Evolutionary conservation across 768 basidiomycete genomes (phyloP).

Genomic region (Suillus spraguei): DNA sequence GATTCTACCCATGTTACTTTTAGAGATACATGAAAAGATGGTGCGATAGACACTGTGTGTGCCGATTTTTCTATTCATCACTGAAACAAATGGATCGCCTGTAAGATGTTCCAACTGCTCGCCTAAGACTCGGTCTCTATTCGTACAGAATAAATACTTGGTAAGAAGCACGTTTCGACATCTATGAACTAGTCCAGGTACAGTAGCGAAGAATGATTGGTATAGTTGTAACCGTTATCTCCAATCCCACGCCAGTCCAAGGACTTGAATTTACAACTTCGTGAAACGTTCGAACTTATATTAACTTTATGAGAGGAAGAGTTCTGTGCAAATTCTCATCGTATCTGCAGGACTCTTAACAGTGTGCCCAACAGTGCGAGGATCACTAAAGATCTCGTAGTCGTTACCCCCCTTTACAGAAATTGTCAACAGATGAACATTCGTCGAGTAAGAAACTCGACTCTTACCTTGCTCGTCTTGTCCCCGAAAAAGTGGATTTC

Average conservation of each 20-base stretch:
- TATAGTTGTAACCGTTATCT: neutral
- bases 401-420: slow-evolving; percentile 88
- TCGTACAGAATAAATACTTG: no score
- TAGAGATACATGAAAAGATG: no score
- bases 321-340: slow-evolving; percentile 61
- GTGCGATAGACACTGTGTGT: no score
- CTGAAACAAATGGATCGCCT: no score
- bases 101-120: no score
- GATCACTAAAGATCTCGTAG: slow-evolving; percentile 84
- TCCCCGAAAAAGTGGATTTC: slow-evolving; percentile 99
- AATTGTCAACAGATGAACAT: slow-evolving; percentile 11
- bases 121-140: no score
- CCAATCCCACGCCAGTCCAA: neutral
- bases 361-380: slow-evolving; percentile 84
- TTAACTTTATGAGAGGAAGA: slow-evolving; percentile 50
- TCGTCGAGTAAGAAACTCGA: neutral
- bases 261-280: neutral
- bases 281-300: neutral
- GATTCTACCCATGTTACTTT: no score
- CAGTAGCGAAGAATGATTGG: neutral
- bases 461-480: slow-evolving; percentile 70
- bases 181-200: neutral
- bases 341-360: slow-evolving; percentile 83
- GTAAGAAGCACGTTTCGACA: neutral
- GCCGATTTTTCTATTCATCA: no score